Base-by-base conservation (phyloP, 2,329 filamentous ascomycete species). In the Penicillium crustosum region DNA sequence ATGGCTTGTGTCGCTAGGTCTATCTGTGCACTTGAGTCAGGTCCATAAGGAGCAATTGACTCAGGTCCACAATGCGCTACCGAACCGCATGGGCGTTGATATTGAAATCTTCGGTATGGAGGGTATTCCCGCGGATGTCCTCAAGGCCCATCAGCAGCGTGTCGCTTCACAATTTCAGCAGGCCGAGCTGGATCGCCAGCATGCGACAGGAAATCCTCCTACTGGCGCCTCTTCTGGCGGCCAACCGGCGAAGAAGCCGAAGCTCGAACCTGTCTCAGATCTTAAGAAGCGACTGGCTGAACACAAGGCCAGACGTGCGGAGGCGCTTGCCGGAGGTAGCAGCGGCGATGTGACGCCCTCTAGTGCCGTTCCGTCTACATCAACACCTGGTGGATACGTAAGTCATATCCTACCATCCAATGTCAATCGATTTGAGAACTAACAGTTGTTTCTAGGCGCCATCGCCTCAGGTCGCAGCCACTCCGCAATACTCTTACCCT, bases 91-190 rank as follows among this genome's bases (percentile, higher is more conserved):
- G 63, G 89, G 89, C 58, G 86, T 96, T 59, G 91, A 96, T 59
- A 86, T 96, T 59, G 94, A 99, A 77, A 97, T 99, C 70, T 99
- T 97, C 73, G 94, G 93, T 70, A 97, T 97, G 90, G 92, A 97
- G 75, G 94, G 94, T 70, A 91, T 97, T 38, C 94, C 94, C 3
- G 89, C 91, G 58, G 91, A 96, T 57, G 84, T 95, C 61, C 79
- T 91, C 57, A 85, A 91, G 68, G 85, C 89, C 70, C 93, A 97
- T 80, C 89, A 90, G 71, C 90, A 94, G 76, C 86, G 90, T 68
- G 91, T 97, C 72, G 86, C 92, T 62, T 85, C 90, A 67, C 88
- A 89, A 75, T 96, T 89, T 76, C 93, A 95, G 75, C 87, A 91
- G 72, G 88, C 87, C 27, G 90, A 96, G 75, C 89, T 89, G 58